A percentile compares a stretch with the other conserved stretches of the same genome.
Evolutionary conservation across 2,329 filamentous ascomycete genomes (phyloP).

Genomic region (Ophiostoma pallidulum): DNA sequence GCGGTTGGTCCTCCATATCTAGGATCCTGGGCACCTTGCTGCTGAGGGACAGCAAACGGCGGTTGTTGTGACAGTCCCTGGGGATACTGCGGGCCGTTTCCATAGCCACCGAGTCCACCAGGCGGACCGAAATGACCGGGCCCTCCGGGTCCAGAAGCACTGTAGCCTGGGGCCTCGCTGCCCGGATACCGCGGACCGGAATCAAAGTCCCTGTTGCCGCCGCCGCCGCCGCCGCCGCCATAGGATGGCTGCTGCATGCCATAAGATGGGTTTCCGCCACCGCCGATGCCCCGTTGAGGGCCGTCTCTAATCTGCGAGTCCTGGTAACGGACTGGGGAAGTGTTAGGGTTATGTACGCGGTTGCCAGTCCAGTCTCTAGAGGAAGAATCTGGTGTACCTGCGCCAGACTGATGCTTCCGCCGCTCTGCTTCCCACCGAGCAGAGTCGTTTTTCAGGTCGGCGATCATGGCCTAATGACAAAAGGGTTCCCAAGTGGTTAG

Average conservation of each 20-base stretch:
- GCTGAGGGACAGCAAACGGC: conserved; percentile 5
- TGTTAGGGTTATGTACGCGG: conserved; percentile 49
- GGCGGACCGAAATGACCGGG: conserved; percentile 10
- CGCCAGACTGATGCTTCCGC: conserved; percentile 45
- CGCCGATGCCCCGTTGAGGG: conserved; percentile 10
- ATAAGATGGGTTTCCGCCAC: neutral
- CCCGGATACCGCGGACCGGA: conserved; percentile 43
- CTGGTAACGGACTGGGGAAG: conserved; percentile 47
- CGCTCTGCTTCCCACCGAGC: conserved; percentile 53
- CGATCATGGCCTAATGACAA: conserved; percentile 48
- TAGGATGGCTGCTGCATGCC: conserved; percentile 10
- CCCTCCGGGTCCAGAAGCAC: conserved; percentile 20
- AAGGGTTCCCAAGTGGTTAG: neutral
- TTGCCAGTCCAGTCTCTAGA: conserved; percentile 40
- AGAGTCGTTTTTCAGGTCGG: conserved; percentile 53
- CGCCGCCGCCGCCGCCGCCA: conserved; percentile 7
- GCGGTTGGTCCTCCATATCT: conserved; percentile 7
- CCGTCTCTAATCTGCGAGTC: conserved; percentile 30
- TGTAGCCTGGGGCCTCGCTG: conserved; percentile 40
- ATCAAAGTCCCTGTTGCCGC: conserved; percentile 19
- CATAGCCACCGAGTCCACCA: conserved; percentile 10
- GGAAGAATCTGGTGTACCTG: conserved; percentile 44
- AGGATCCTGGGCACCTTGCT: conserved; percentile 9
- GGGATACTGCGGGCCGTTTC: conserved; percentile 1
- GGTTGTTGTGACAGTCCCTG: conserved; percentile 3